These are phyloP conservation scores for Penicillium psychrofluorescens DNA, from an alignment of 495 filamentous ascomycete genomes.

Conservation along the genomic window DNA sequence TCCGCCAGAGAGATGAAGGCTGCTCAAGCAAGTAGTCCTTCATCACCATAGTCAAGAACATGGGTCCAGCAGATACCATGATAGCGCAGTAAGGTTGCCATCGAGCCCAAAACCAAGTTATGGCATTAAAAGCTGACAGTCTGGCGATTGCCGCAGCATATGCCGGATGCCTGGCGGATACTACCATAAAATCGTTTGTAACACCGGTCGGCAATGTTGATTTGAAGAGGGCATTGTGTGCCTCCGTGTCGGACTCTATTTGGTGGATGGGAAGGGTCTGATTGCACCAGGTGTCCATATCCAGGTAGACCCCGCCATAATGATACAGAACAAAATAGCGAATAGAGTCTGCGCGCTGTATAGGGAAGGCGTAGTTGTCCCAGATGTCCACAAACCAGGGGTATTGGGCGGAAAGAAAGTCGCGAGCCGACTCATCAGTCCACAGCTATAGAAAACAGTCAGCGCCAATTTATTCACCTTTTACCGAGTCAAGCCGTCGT, in stretches of 20 bases:
- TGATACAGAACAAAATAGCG: slow-evolving; percentile 62
- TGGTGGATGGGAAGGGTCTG: neutral
- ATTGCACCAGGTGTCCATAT: slow-evolving; percentile 43
- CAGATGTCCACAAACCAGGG: slow-evolving; percentile 66
- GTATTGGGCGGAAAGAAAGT: slow-evolving; percentile 55
- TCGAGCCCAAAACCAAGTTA: slow-evolving; percentile 4
- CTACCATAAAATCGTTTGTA: slow-evolving; percentile 4
- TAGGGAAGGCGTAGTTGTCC: slow-evolving; percentile 55
- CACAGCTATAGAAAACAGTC: slow-evolving; percentile 3
- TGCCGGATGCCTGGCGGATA: neutral
- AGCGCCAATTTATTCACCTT: neutral
- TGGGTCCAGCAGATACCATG: slow-evolving; percentile 5
- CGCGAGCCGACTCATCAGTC: slow-evolving; percentile 12
- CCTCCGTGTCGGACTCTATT: neutral
- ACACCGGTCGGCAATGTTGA: slow-evolving; percentile 2
- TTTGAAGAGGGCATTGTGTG: slow-evolving; percentile 4
- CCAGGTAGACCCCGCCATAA: slow-evolving; percentile 68
- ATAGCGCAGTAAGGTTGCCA: slow-evolving; percentile 5
- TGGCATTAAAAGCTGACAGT: neutral
- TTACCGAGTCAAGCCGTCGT: too few relatives aligned
- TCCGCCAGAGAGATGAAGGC: neutral
- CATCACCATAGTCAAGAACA: slow-evolving; percentile 5
- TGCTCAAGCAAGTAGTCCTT: slow-evolving; percentile 3
- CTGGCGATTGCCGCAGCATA: slow-evolving; percentile 1
- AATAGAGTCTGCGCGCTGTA: slow-evolving; percentile 65